Conservation (phyloP, 2,329 filamentous ascomycete species). For the Apiospora arundinis region DNA sequence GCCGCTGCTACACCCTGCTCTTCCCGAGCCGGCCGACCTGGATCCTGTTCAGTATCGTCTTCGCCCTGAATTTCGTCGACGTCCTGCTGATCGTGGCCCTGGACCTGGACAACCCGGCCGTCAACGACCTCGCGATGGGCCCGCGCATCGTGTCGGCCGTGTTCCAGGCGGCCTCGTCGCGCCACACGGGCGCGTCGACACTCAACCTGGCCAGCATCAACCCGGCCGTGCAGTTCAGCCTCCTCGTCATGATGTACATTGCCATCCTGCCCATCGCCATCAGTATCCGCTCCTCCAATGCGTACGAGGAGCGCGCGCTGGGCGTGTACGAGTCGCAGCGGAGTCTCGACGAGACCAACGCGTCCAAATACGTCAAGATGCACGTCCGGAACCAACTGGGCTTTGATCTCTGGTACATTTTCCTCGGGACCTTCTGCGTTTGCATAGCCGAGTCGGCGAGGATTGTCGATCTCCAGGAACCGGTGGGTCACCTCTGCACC, state of each 20-base stretch:
- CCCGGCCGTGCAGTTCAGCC: conserved; percentile 62
- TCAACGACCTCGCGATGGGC: conserved; percentile 51
- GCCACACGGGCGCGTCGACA: conserved; percentile 55
- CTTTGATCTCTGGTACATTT: conserved; percentile 51
- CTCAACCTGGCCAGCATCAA: conserved; percentile 57
- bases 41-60: conserved; percentile 58
- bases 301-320: conserved; percentile 65
- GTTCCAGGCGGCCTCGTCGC: conserved; percentile 61
- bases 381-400: conserved; percentile 57
- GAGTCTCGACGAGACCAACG: conserved; percentile 22
- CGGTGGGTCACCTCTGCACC: conserved; percentile 39
- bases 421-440: conserved; percentile 45
- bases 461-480: conserved; percentile 47
- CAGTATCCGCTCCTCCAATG: conserved; percentile 62
- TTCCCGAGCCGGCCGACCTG: conserved; percentile 66
- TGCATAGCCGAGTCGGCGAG: conserved; percentile 32
- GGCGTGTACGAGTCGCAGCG: conserved; percentile 49
- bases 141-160: conserved; percentile 60
- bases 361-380: conserved; percentile 46
- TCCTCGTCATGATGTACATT: conserved; percentile 67
- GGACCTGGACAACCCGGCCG: conserved; percentile 57
- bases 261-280: conserved; percentile 57
- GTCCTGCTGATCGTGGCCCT: conserved; percentile 59
- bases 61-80: conserved; percentile 60
- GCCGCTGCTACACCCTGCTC: conserved; percentile 67